phyloP scores from a whole-genome alignment of 2,329 filamentous ascomycete genomes.

The Neoarthrinium moseri region DNA sequence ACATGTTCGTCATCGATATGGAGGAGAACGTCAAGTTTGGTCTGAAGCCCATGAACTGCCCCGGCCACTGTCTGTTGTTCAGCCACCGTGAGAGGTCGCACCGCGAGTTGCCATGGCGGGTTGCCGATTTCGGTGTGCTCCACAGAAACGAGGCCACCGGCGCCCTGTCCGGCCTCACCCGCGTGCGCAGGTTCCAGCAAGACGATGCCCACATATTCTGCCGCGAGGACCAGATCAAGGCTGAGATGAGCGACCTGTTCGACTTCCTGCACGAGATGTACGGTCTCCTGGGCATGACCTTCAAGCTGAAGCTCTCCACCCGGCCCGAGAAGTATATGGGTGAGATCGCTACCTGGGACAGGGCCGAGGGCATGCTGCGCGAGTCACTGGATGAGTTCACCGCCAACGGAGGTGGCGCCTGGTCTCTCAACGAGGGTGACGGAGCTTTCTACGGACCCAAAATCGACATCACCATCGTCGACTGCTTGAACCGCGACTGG shows the following conservation, averaged over 20 bases:
- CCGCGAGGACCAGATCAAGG: conserved; percentile 55
- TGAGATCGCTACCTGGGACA: conserved; percentile 82
- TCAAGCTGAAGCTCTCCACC: conserved; percentile 94
- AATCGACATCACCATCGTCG: conserved; percentile 93
- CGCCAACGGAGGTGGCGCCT: conserved; percentile 54
- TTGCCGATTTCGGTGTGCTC: conserved; percentile 84
- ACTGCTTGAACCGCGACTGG: conserved; percentile 80
- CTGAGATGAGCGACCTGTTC: conserved; percentile 66
- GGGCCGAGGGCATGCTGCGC: conserved; percentile 78
- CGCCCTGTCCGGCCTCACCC: conserved; percentile 75
- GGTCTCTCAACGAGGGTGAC: conserved; percentile 92
- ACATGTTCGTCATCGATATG: conserved; percentile 73
- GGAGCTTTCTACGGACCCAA: conserved; percentile 98
- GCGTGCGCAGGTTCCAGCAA: conserved; percentile 84
- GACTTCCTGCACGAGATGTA: conserved; percentile 70
- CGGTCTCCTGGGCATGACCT: conserved; percentile 81
- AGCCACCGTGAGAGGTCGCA: conserved; percentile 72
- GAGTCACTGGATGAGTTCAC: conserved; percentile 78
- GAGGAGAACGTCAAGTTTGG: conserved; percentile 73
- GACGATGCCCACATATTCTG: conserved; percentile 93
- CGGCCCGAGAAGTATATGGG: conserved; percentile 87
- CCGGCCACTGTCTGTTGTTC: conserved; percentile 84
- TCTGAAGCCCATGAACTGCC: conserved; percentile 92
- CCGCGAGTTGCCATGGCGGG: conserved; percentile 77
- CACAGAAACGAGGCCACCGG: conserved; percentile 85